phyloP scores from a whole-genome alignment of 176 grass and related monocot genomes.

The Rhynchospora pubera region DNA sequence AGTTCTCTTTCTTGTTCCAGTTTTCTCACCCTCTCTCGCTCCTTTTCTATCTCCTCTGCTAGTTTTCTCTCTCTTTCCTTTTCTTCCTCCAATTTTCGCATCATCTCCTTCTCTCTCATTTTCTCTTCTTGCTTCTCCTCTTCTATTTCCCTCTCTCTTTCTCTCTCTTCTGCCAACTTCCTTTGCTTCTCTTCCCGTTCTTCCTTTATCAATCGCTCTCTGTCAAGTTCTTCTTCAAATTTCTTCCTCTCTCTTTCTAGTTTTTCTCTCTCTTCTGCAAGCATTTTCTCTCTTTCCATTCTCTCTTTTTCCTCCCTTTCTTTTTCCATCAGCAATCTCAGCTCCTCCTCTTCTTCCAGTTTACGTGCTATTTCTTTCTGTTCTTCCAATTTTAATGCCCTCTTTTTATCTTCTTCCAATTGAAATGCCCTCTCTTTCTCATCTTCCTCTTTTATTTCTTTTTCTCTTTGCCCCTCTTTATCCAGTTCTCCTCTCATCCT shows the following conservation, averaged over 20 bases:
- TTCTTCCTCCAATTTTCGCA: conserved; percentile 48
- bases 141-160: conserved; percentile 22
- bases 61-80: conserved; percentile 42
- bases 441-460: background rate
- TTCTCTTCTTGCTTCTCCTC: no score
- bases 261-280: background rate
- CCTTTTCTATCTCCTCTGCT: conserved; percentile 51
- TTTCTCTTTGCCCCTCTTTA: background rate
- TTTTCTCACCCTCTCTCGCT: conserved; percentile 39
- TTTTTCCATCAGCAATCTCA: background rate
- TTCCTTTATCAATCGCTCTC: background rate
- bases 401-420: conserved; percentile 9
- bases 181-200: conserved; percentile 3
- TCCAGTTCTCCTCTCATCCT: conserved; percentile 5
- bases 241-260: background rate
- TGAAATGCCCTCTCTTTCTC: conserved; percentile 1
- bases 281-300: conserved; percentile 6
- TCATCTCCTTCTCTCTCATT: conserved; percentile 23
- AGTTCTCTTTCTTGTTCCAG: conserved; percentile 39
- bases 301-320: conserved; percentile 9
- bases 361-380: background rate
- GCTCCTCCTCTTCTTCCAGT: conserved; percentile 12
- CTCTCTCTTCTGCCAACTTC: conserved; percentile 5
- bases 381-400: conserved; percentile 2
- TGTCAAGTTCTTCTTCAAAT: background rate